Percentiles rank a stretch among this genome's conserved stretches.
Evolutionary conservation across 1,284 basidiomycete genomes (phyloP).

Genomic region (Heliocybe sulcata): DNA sequence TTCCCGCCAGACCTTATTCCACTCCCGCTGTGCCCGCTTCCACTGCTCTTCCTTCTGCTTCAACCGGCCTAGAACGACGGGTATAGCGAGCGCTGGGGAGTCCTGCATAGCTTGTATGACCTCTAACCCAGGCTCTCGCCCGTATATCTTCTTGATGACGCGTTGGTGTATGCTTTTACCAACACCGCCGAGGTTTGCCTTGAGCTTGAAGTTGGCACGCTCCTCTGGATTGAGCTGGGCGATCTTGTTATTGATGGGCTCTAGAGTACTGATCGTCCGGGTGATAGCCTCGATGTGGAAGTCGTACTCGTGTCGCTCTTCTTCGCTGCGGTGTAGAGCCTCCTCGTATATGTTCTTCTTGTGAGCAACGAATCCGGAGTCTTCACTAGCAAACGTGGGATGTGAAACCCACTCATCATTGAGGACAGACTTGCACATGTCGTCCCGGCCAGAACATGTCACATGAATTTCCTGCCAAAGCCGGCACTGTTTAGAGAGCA

Average conservation of each 20-base stretch:
- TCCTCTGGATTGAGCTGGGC: conserved; percentile 79
- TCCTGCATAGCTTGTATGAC: conserved; percentile 93
- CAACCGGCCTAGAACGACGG: conserved; percentile 85
- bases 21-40: conserved; percentile 98
- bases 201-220: conserved; percentile 79
- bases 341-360: conserved; percentile 97
- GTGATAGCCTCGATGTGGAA: conserved; percentile 98
- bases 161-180: conserved; percentile 92
- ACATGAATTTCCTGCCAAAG: conserved; percentile 77
- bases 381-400: conserved; percentile 92
- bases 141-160: conserved; percentile 97
- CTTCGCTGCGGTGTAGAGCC: conserved; percentile 94
- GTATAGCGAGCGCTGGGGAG: conserved; percentile 86
- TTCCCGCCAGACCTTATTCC: conserved; percentile 99
- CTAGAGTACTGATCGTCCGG: conserved; percentile 87
- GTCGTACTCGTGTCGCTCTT: conserved; percentile 98
- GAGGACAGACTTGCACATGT: conserved; percentile 94
- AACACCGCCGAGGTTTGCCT: conserved; percentile 85
- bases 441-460: conserved; percentile 90
- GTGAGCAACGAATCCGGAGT: conserved; percentile 84
- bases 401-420: conserved; percentile 98
- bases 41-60: conserved; percentile 99
- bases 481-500: neutral
- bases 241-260: conserved; percentile 90
- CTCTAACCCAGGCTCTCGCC: conserved; percentile 80